Evolutionary conservation across 2,329 filamentous ascomycete species (phyloP).

Genomic region (Eutypa lata): DNA sequence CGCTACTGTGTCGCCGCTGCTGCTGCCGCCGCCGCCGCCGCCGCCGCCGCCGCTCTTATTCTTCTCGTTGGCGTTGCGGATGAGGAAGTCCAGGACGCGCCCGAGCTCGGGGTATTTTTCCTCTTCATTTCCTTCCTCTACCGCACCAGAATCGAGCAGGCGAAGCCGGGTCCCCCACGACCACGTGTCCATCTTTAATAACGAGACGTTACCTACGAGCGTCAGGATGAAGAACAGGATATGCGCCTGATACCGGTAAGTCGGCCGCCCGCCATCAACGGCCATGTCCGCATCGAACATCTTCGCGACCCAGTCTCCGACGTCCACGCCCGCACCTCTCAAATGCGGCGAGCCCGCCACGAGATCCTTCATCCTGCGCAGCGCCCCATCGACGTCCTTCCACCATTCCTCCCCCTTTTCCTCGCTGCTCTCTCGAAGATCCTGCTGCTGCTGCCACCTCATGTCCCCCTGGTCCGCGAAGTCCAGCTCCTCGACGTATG

Average conservation of each 20-base stretch:
- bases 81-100: not conserved
- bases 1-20: not conserved
- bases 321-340: not conserved
- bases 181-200: not conserved
- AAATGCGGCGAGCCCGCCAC: not conserved
- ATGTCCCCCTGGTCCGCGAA: not conserved
- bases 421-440: too few species aligned
- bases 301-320: not conserved
- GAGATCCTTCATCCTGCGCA: not conserved
- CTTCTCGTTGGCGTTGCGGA: not conserved
- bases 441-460: not conserved
- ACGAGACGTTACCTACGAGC: not conserved
- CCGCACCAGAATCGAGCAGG: not conserved
- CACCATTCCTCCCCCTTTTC: not conserved
- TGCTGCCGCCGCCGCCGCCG: too few species aligned
- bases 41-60: too few species aligned
- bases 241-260: not conserved
- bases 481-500: not conserved
- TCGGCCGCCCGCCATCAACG: not conserved
- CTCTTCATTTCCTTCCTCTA: not conserved
- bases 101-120: not conserved
- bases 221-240: not conserved
- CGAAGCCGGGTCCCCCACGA: not conserved
- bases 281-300: not conserved
- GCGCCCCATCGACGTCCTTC: not conserved